phyloP scores from a whole-genome alignment of 768 basidiomycete genomes.

The Agrocybe praecox region DNA sequence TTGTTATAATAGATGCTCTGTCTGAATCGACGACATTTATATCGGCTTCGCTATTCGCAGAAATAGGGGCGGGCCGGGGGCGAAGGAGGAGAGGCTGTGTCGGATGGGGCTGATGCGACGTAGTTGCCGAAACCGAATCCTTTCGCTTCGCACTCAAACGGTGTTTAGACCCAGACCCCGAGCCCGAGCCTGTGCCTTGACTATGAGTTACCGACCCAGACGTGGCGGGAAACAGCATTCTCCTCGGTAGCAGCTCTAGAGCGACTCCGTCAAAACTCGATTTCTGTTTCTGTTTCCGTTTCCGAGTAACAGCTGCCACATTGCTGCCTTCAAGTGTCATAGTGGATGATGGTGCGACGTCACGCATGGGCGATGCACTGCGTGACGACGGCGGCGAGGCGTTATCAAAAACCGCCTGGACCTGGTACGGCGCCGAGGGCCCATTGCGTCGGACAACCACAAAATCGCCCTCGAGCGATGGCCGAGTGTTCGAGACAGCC shows the following conservation, averaged over 20 bases:
- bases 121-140: background rate
- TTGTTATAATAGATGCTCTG: slow-evolving; percentile 1
- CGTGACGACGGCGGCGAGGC: slow-evolving; percentile 17
- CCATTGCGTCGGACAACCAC: slow-evolving; percentile 14
- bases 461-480: slow-evolving; percentile 11
- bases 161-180: slow-evolving; percentile 8
- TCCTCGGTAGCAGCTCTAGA: slow-evolving; percentile 12
- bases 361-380: slow-evolving; percentile 14
- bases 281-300: slow-evolving; percentile 13
- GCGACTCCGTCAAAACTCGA: background rate
- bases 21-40: slow-evolving; percentile 4
- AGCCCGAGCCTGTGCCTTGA: slow-evolving; percentile 15
- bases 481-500: background rate
- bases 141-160: slow-evolving; percentile 11
- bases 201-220: background rate
- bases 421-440: slow-evolving; percentile 18
- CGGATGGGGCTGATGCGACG: slow-evolving; percentile 5
- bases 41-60: slow-evolving; percentile 1
- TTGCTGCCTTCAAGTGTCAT: background rate
- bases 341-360: background rate
- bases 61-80: slow-evolving; percentile 19
- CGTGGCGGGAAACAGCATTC: slow-evolving; percentile 11
- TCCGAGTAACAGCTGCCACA: slow-evolving; percentile 10
- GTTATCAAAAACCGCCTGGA: slow-evolving; percentile 10
- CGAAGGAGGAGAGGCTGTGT: slow-evolving; percentile 31